phyloP scores from a whole-genome alignment of 202 grass and related monocot genomes.

The Carex sylvatica region DNA sequence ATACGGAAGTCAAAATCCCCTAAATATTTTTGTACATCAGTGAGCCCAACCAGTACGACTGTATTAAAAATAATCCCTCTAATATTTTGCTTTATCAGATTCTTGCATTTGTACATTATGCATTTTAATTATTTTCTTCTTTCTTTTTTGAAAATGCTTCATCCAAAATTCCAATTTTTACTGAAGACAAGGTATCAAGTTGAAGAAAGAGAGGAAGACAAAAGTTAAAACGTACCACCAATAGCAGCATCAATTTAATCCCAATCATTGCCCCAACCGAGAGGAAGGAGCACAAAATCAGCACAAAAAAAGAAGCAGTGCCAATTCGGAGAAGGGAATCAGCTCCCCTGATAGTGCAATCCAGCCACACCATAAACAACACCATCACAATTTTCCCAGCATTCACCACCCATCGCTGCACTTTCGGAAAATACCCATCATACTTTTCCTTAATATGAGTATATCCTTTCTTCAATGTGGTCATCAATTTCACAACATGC shows the following conservation, averaged over 20 bases:
- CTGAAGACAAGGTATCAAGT: background rate
- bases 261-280: conserved; percentile 89
- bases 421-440: conserved; percentile 57
- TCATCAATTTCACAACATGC: conserved; percentile 38
- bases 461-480: conserved; percentile 44
- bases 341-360: conserved; percentile 84
- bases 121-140: background rate
- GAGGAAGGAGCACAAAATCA: conserved; percentile 79
- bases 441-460: conserved; percentile 48
- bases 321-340: conserved; percentile 84
- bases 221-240: conserved; percentile 50
- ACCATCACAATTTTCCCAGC: conserved; percentile 74
- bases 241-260: conserved; percentile 61
- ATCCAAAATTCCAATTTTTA: conserved; percentile 6
- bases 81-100: background rate
- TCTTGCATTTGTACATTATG: background rate
- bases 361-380: conserved; percentile 76
- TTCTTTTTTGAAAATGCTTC: background rate
- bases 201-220: background rate
- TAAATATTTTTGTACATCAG: background rate
- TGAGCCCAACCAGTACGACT: background rate
- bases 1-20: background rate
- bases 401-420: conserved; percentile 57
- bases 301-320: conserved; percentile 77
- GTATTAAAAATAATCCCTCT: background rate